Base-by-base conservation (phyloP, 306 rosid genomes). In the Malus sieversii region DNA sequence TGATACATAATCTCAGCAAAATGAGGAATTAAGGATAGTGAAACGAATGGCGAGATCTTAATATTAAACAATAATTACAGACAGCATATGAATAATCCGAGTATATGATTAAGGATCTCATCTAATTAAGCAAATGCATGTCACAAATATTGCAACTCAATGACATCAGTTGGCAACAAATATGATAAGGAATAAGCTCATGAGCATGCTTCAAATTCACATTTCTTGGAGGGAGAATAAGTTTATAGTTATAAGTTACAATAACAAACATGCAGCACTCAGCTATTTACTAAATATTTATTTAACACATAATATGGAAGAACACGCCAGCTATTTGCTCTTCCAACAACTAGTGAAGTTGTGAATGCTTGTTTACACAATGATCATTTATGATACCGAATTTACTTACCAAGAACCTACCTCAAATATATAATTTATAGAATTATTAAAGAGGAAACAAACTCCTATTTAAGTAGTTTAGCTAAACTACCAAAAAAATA, bases 1-100 rank as follows among this genome's bases (percentile, higher is more conserved):
- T 48, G 73, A 69, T 45, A 72, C 57, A 66, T 19, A 74, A 73
- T 79, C 35, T 35, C 35, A 72, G 52, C 33, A 57, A 52, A 53
- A 53, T 53, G 53, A 72, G 76, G 35, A 23, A 35, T 19, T 35
- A 35, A 7, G 19, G n/a, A 66, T 9, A 35, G n/a, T 65, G 70
- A 20, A 30, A 65, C n/a, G 15, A 65, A 6, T 32, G 7, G 23
- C 4, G 4, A 4, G 45, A 40, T 67, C 71, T 53, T 67, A 22
- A 38, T 38, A 62, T 20, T 67, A 22, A 16, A 40, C 1, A 42
- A 73, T 14, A 30, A 73, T 40, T 55, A 55, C 64, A 20, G 27
- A 72, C 15, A 33, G 19, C 22, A 72, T 52, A 70, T 52, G 25
- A 13, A 53, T 53, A 14, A 30, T 71, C 13, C 20, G 70, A 7